Evolutionary conservation across 768 basidiomycete species (phyloP), one percentile per base, ranked within the genome.

Genomic region (Leccinellum luteum): DNA sequence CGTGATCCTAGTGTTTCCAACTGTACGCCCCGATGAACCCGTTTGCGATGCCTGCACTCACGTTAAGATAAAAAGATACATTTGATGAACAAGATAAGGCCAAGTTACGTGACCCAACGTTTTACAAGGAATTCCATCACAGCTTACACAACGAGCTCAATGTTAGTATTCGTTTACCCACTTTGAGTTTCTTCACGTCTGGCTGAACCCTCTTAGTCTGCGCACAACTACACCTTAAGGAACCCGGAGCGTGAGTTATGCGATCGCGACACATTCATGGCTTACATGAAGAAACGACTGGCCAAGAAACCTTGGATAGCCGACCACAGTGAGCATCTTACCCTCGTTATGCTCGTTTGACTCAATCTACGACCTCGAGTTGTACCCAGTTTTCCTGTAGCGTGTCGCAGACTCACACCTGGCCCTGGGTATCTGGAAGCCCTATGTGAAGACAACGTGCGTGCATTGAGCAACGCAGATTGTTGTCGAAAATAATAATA

Each of bases 341-440:
- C n/a, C 35, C 35, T 35, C 35, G 35, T 35, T 4, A 35, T 28
- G 25, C 3, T 25, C 15, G 43, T 44, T 44, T 44, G 4, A 44
- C 19, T 44, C 19, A 44, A 44, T 14, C 43, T 14, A 44, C 23
- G 8, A 4, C 43, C 23, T 5, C 21, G 4, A 61, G 60, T 86
- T 19, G 74, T 85, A 25, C 84, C 86, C 9, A 73, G 81, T 48
- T 87, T 86, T 61, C 73, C 79, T 3, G 79, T 85, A 17, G 77
- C 74, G 3, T 89, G 85, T 69, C 76, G 85, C 25, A 76, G 86
- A n/a, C 69, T 87, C 49, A 89, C 87, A 0, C 85, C 85, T 1
- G 86, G 85, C 0, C 84, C 84, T 9, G 85, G 86, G 5, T 89
- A 86, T 66, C 76, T 88, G 30, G 85, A 87, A 60, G 82, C 86